A percentile compares a stretch with the other conserved stretches of the same genome.
phyloP scores from a whole-genome alignment of 345 rosid species.

The Salix suchowensis region DNA sequence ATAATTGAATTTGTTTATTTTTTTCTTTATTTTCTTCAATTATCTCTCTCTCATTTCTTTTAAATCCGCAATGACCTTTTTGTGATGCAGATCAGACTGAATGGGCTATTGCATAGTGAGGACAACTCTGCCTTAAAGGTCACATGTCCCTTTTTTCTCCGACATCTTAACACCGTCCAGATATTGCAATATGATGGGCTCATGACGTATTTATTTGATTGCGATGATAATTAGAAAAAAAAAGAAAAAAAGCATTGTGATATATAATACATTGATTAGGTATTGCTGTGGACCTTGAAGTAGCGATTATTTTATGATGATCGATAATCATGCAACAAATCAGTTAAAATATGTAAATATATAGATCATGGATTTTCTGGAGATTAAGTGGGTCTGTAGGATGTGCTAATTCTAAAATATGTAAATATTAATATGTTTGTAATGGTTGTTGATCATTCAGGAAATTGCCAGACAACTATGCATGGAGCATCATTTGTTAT shows the following conservation, averaged over 20 bases:
- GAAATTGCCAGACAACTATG: constrained; percentile 92
- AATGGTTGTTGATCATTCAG: constrained; percentile 33
- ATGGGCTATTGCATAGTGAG: constrained; percentile 81
- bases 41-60: neutral
- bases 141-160: neutral
- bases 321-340: neutral
- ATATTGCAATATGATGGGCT: neutral
- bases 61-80: neutral
- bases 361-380: too few relatives aligned
- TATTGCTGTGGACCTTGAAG: neutral
- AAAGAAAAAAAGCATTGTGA: neutral
- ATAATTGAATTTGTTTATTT: neutral
- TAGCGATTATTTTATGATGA: too few relatives aligned
- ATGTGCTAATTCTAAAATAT: too few relatives aligned
- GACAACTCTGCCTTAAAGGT: constrained; percentile 86
- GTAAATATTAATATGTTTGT: neutral
- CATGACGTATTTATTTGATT: neutral
- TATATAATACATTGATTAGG: neutral
- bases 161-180: neutral
- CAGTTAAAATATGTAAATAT: neutral
- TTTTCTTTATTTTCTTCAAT: neutral
- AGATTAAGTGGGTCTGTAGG: too few relatives aligned
- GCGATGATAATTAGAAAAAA: neutral
- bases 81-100: constrained; percentile 71
- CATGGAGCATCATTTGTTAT: constrained; percentile 65